Conservation (phyloP, 352 stramenopile species). For the Elongisporangium senticosum region DNA sequence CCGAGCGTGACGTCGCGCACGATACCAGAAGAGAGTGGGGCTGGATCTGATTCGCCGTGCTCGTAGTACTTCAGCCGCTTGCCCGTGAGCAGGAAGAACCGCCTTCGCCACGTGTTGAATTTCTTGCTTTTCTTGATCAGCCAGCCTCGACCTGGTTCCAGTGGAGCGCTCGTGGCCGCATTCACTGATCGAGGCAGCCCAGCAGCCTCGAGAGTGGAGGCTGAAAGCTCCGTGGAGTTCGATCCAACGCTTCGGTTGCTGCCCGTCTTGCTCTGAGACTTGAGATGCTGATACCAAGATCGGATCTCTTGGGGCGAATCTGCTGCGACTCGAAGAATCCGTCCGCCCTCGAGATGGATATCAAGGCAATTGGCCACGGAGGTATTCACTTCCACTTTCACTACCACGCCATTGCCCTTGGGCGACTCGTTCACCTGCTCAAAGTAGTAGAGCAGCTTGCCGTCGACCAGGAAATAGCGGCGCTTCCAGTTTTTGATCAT, state of each 20-base stretch:
- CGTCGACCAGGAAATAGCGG: constrained; percentile 68
- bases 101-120: constrained; percentile 64
- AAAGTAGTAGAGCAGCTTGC: constrained; percentile 50
- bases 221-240: not conserved
- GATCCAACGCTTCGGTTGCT: not conserved
- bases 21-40: constrained; percentile 42
- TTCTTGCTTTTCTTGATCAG: constrained; percentile 57
- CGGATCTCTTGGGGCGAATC: constrained; percentile 61
- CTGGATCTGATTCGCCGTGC: constrained; percentile 1
- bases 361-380: constrained; percentile 62
- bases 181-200: not conserved
- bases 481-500: constrained; percentile 68
- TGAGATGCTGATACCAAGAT: constrained; percentile 50
- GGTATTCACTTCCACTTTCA: constrained; percentile 35
- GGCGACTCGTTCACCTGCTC: constrained; percentile 47
- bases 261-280: constrained; percentile 12
- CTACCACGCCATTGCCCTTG: constrained; percentile 54
- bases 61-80: constrained; percentile 50
- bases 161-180: not conserved
- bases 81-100: constrained; percentile 52
- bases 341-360: constrained; percentile 47
- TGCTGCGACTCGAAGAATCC: constrained; percentile 55
- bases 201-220: not conserved
- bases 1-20: constrained; percentile 48
- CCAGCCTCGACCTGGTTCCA: constrained; percentile 32